Base-by-base conservation (phyloP, 805 yeast genomes). In the Starmerella bombi region DNA sequence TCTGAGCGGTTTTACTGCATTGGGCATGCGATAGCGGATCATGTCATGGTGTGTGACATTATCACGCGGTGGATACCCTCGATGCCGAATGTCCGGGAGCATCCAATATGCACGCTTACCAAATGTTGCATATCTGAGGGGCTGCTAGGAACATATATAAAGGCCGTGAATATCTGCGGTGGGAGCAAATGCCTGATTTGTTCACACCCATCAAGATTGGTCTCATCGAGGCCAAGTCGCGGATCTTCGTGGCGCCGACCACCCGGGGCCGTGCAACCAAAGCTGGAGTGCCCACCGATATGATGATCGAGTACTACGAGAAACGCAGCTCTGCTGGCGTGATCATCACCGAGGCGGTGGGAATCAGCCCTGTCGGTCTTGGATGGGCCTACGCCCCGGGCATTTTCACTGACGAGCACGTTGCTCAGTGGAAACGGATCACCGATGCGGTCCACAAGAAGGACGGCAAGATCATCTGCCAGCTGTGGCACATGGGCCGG, bases 341-440 rank as follows among this genome's bases (percentile, higher is more conserved):
- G 47, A 43, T 76, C 17, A 66, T 74, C 49, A 58, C 74, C 8
- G 84, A 77, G 55, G 82, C 74, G 7, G 67, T 78, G 1, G 64
- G 65, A 45, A 64, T 67, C 14, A 59, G 71, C 16, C 52, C 60
- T 1, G 44, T 56, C 55, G 63, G 66, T 45, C 65, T 67, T 66
- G 20, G 61, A 43, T 42, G 67, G 74, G 10, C 46, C 6, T n/a
- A 38, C 25, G 46, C 46, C 9, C 60, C 60, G 14, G 60, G 59
- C 3, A 52, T 57, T 22, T 59, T 46, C 48, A 45, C 45, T 15
- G 43, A 48, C 3, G 50, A 52, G 33, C 66, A 62, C 31, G 51
- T 52, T 21, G 47, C 29, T 25, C 51, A 50, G 5, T 60, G 65
- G 65, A 50, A 61, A 45, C 54, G 53, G 27, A 60, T 72, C 35